Percentiles rank a stretch among this genome's conserved stretches.
Evolutionary conservation across 164 flowering plant genomes (phyloP).

Genomic region (Dillenia turbinata): DNA sequence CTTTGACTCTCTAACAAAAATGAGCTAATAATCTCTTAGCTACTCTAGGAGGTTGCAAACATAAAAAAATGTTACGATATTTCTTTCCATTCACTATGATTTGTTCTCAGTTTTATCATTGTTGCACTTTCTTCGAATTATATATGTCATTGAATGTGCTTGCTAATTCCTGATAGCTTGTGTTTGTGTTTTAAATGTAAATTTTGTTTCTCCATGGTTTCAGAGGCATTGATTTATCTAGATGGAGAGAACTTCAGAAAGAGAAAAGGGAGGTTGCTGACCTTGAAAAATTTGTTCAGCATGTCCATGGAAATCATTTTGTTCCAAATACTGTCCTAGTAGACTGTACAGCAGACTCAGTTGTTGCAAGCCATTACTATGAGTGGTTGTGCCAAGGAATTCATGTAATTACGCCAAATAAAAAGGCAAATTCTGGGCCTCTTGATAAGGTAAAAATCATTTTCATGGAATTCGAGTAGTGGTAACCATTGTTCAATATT

Average conservation of each 20-base stretch:
- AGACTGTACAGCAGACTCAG: constrained; percentile 86
- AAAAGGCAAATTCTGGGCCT: constrained; percentile 98
- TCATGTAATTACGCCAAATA: constrained; percentile 93
- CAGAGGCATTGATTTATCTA: constrained; percentile 80
- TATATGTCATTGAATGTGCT: too few relatives aligned
- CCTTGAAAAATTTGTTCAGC: constrained; percentile 69
- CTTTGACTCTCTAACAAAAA: too few relatives aligned
- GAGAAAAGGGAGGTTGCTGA: constrained; percentile 77
- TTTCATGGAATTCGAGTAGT: neutral
- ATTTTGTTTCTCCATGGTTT: constrained; percentile 9
- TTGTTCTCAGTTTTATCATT: too few relatives aligned
- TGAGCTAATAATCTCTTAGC: too few relatives aligned
- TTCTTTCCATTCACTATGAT: too few relatives aligned
- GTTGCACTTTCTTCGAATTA: too few relatives aligned
- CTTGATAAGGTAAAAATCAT: constrained; percentile 71
- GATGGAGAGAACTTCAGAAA: constrained; percentile 64
- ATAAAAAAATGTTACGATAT: too few relatives aligned
- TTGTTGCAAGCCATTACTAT: constrained; percentile 68
- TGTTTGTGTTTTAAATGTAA: neutral
- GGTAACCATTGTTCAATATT: too few relatives aligned
- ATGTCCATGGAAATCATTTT: constrained; percentile 86
- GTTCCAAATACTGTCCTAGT: constrained; percentile 88
- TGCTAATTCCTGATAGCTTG: too few relatives aligned
- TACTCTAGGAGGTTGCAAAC: too few relatives aligned
- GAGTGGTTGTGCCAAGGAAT: constrained; percentile 89